Evolutionary conservation across 768 basidiomycete species (phyloP), one percentile per base, ranked within the genome.

Genomic region (Tubosaeta sp.): DNA sequence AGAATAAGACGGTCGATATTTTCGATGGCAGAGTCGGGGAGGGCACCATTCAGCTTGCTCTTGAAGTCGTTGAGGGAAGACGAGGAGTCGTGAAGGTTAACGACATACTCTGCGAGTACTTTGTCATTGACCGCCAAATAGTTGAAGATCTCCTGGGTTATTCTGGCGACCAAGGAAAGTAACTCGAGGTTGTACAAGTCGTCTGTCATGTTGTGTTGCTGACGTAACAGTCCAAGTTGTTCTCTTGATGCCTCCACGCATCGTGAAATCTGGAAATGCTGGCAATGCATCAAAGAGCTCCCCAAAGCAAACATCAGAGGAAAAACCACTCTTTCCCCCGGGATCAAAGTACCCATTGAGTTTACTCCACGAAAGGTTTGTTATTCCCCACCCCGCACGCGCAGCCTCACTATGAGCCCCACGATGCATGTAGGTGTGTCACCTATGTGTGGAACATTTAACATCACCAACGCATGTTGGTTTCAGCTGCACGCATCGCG

Each of bases 1-100:
- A 96, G 80, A 59, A 99, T 91, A 46, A 98, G 81, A 18, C 96
- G 88, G 73, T 99, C 95, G 30, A 98, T 81, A 63, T 87, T 94
- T 68, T 94, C 88, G 51, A 95, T 72, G 65, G 97, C 90, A 24
- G 90, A 90, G 55, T 90, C 90, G 4, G 93, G 87, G 62, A 97
- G 94, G 56, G 82, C 83, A 18, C 86, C 84, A 48, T 78, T 76
- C 40, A 98, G 79, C 66, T 89, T 86, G 43, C 69, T 64, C 72
- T 92, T 90, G 80, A 98, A 99, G 42, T 83, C 81, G 7, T 76
- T 73, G 45, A 93, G 76, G 55, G 82, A 84, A 64, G 86, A 87
- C 65, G 87, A 86, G 59, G 88, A 71, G 57, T 88, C 87, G 70
- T 98, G 95, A 51, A 97, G 80, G 56, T 80, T 73, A 57, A 99